Evolutionary conservation across 441 rosid genomes (phyloP).

Genomic region (Lagerstroemia fauriei): DNA sequence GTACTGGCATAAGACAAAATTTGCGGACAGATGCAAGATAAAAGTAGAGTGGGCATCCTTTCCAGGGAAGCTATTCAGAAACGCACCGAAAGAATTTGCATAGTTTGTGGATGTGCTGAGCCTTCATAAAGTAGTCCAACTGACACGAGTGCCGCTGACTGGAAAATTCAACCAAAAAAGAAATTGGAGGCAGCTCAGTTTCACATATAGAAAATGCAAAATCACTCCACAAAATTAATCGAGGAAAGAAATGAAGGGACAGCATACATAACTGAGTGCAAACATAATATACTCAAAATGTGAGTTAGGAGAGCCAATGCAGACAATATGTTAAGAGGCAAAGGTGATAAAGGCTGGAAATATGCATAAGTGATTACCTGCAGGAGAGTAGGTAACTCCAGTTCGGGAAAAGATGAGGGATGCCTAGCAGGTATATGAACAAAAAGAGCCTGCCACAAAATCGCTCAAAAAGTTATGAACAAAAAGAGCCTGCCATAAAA

Average conservation of each 20-base stretch:
- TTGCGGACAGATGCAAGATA: not conserved
- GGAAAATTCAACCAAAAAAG: slow-evolving; percentile 35
- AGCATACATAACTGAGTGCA: not conserved
- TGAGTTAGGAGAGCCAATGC: not conserved
- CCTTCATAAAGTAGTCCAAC: slow-evolving; percentile 95
- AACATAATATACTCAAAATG: not conserved
- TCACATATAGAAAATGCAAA: not conserved
- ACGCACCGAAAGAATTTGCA: slow-evolving; percentile 84
- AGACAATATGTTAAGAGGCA: not conserved
- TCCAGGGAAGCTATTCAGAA: not conserved
- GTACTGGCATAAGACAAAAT: not conserved
- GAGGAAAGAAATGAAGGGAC: not conserved
- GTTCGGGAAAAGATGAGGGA: slow-evolving; percentile 78
- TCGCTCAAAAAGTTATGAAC: slow-evolving; percentile 44
- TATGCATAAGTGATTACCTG: slow-evolving; percentile 53
- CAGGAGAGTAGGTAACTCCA: slow-evolving; percentile 87
- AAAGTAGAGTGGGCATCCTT: not conserved
- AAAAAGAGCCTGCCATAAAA: slow-evolving; percentile 67
- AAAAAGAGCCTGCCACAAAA: slow-evolving; percentile 67
- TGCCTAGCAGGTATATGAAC: slow-evolving; percentile 85
- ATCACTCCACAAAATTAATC: not conserved
- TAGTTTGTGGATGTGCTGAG: slow-evolving; percentile 84
- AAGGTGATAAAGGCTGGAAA: not conserved
- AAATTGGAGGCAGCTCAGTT: not conserved
- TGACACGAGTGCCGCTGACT: slow-evolving; percentile 94